phyloP scores from a whole-genome alignment of 768 basidiomycete species.

The Hypholoma fasciculare region DNA sequence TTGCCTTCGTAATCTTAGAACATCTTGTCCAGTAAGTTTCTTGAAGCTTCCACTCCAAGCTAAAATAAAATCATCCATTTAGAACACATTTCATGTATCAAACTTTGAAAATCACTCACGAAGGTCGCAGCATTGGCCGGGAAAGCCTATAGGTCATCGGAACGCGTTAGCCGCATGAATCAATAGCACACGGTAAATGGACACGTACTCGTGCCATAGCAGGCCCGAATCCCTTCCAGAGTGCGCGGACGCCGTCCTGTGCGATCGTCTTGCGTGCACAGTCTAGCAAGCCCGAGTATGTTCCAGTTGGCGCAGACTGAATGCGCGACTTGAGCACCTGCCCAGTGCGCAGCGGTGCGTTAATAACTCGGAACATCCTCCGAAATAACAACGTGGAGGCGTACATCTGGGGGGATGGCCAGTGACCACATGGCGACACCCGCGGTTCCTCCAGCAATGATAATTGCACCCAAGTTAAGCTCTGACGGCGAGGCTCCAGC shows the following conservation, averaged over 20 bases:
- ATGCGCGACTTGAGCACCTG: conserved; percentile 95
- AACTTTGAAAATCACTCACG: conserved; percentile 46
- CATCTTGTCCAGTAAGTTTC: conserved; percentile 76
- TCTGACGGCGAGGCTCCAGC: conserved; percentile 76
- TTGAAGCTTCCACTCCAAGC: conserved; percentile 91
- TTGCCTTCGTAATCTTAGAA: conserved; percentile 33
- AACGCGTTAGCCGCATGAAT: neutral
- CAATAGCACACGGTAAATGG: neutral
- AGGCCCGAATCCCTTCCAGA: conserved; percentile 98
- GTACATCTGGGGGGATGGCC: conserved; percentile 94
- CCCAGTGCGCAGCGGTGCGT: neutral
- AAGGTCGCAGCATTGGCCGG: conserved; percentile 96
- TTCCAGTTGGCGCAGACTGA: conserved; percentile 95
- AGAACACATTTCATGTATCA: conserved; percentile 1
- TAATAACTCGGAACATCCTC: neutral
- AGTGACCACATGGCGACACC: conserved; percentile 99
- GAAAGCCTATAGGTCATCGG: conserved; percentile 66
- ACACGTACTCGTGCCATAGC: conserved; percentile 86
- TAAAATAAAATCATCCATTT: conserved; percentile 29
- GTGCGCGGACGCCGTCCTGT: conserved; percentile 78
- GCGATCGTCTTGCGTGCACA: conserved; percentile 92
- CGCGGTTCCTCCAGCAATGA: conserved; percentile 90
- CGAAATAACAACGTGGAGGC: conserved; percentile 26
- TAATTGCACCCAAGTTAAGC: conserved; percentile 82
- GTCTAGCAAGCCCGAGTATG: conserved; percentile 93